phyloP scores from a whole-genome alignment of 768 basidiomycete species.

The Termitomyces sp. region DNA sequence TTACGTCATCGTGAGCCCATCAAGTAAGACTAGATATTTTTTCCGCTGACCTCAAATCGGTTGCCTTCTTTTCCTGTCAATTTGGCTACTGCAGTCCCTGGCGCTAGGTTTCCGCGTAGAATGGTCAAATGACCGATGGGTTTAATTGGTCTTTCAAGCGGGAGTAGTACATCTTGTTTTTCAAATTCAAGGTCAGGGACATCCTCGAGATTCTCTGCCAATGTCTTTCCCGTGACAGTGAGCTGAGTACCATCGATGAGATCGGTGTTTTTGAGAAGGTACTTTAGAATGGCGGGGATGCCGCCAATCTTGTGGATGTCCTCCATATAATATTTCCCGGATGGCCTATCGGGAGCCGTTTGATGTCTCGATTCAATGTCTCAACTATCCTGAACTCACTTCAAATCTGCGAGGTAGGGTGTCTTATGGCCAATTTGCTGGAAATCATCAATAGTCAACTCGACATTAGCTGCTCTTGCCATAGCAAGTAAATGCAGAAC shows the following conservation, averaged over 20 bases:
- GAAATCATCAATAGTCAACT: constrained; percentile 83
- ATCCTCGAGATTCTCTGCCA: constrained; percentile 83
- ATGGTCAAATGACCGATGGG: constrained; percentile 84
- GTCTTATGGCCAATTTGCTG: constrained; percentile 75
- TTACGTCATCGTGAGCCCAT: constrained; percentile 20
- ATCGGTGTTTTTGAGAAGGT: constrained; percentile 72
- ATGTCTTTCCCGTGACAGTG: constrained; percentile 89
- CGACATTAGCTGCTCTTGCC: constrained; percentile 71
- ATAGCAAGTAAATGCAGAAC: constrained; percentile 84
- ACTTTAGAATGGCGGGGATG: constrained; percentile 81
- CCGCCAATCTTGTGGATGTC: constrained; percentile 86
- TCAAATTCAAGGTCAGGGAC: constrained; percentile 68
- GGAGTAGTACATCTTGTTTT: constrained; percentile 73
- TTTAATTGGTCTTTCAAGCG: constrained; percentile 79
- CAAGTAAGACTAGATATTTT: neutral
- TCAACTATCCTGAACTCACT: constrained; percentile 32
- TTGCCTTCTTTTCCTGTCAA: constrained; percentile 91
- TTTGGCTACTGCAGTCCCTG: constrained; percentile 87
- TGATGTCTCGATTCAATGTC: neutral
- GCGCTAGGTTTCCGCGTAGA: constrained; percentile 84
- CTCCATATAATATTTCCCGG: constrained; percentile 87
- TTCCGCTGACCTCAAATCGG: constrained; percentile 61
- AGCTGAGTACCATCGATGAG: constrained; percentile 79
- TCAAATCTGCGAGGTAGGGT: constrained; percentile 83
- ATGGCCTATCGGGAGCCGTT: constrained; percentile 38